Evolutionary conservation across 768 basidiomycete species (phyloP).

Genomic region (Lyophyllum shimeji): DNA sequence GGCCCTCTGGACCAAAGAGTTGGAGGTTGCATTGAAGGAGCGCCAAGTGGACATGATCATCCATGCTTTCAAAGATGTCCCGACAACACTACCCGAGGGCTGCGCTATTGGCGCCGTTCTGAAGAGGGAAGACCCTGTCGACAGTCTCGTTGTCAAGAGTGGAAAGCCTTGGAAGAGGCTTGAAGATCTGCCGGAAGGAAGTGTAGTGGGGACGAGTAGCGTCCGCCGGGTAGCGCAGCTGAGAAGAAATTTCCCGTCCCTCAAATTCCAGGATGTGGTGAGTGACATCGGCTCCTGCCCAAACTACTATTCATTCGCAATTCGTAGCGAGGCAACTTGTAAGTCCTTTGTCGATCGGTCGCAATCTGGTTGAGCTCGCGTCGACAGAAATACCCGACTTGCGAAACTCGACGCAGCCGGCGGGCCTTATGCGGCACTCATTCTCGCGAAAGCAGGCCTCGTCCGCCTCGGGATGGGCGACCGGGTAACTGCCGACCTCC

Average conservation of each 20-base stretch:
- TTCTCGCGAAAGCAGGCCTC: constrained; percentile 93
- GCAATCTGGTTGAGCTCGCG: constrained; percentile 8
- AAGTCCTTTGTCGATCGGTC: constrained; percentile 29
- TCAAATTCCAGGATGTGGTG: constrained; percentile 88
- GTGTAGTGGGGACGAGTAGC: constrained; percentile 94
- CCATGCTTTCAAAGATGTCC: constrained; percentile 92
- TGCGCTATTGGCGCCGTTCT: constrained; percentile 85
- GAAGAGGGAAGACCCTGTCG: constrained; percentile 85
- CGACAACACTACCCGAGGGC: constrained; percentile 80
- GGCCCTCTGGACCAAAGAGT: constrained; percentile 93
- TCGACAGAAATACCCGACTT: constrained; percentile 79
- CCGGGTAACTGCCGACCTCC: constrained; percentile 75
- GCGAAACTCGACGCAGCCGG: constrained; percentile 85
- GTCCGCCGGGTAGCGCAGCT: constrained; percentile 92
- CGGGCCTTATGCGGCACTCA: constrained; percentile 80
- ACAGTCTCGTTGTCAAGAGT: constrained; percentile 83
- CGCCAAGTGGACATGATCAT: constrained; percentile 86
- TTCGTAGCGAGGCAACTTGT: constrained; percentile 83
- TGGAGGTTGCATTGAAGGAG: constrained; percentile 80
- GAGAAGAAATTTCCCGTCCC: constrained; percentile 68
- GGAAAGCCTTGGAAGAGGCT: constrained; percentile 67
- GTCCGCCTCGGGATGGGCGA: constrained; percentile 72
- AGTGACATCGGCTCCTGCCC: constrained; percentile 30
- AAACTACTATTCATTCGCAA: neutral
- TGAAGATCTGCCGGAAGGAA: constrained; percentile 83